Conservation (phyloP, 2,329 filamentous ascomycete species). For the Penicillium sp. region DNA sequence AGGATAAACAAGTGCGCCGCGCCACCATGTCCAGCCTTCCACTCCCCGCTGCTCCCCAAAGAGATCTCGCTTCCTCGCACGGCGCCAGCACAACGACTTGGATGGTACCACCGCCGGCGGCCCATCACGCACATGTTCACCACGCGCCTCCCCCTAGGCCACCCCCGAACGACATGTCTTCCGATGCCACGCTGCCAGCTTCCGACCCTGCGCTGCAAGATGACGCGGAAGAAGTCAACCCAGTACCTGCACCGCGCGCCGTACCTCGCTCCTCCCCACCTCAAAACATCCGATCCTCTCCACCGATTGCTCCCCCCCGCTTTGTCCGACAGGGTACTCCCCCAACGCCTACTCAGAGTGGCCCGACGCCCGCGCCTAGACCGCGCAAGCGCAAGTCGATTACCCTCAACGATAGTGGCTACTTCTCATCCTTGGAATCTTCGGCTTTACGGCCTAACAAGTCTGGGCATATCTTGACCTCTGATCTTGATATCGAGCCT, state of each 20-base stretch:
- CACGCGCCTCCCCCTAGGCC: slow-evolving; percentile 22
- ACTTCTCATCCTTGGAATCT: slow-evolving; percentile 94
- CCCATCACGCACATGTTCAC: slow-evolving; percentile 20
- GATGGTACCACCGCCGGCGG: slow-evolving; percentile 35
- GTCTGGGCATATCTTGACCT: slow-evolving; percentile 66
- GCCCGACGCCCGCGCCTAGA: slow-evolving; percentile 64
- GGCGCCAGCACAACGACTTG: slow-evolving; percentile 35
- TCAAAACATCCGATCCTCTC: slow-evolving; percentile 81
- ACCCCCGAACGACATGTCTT: slow-evolving; percentile 61
- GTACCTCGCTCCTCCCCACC: slow-evolving; percentile 49
- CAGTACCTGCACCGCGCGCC: slow-evolving; percentile 25
- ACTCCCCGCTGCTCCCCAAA: slow-evolving; percentile 35
- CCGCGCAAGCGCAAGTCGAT: slow-evolving; percentile 75
- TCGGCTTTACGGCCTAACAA: slow-evolving; percentile 76
- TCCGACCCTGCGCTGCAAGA: slow-evolving; percentile 65
- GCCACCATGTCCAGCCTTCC: slow-evolving; percentile 48
- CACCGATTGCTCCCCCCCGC: slow-evolving; percentile 67
- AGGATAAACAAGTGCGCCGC: slow-evolving; percentile 68
- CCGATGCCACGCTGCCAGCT: slow-evolving; percentile 74
- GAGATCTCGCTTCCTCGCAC: slow-evolving; percentile 31
- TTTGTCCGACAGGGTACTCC: slow-evolving; percentile 65
- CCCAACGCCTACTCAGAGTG: slow-evolving; percentile 68
- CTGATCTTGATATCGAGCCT: slow-evolving; percentile 72
- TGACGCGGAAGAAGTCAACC: slow-evolving; percentile 51
- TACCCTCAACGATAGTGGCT: slow-evolving; percentile 89